Conservation (phyloP, 2,329 filamentous ascomycete species). For the Didymosphaeria variabile region DNA sequence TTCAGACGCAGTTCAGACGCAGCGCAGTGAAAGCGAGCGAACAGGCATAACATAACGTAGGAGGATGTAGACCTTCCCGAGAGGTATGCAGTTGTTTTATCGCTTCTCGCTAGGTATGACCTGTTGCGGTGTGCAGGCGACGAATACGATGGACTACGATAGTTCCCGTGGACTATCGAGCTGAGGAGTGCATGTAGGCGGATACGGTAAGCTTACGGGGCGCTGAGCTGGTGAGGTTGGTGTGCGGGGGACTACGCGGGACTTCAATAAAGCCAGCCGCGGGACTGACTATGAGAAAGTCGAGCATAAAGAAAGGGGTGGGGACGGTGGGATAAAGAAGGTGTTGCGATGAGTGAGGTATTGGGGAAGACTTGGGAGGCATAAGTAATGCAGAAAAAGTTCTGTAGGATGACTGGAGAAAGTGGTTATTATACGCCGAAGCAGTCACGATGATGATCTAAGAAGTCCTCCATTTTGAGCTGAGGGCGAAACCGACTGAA, state of each 20-base stretch:
- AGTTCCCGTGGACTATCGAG: not conserved
- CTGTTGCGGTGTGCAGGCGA: not conserved
- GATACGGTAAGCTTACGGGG: constrained; percentile 9
- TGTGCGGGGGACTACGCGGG: not conserved
- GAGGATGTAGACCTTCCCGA: not conserved
- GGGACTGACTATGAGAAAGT: not conserved
- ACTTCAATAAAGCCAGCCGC: constrained; percentile 5
- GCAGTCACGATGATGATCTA: too few relatives aligned
- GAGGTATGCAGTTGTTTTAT: too few relatives aligned
- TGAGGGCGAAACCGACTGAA: too few relatives aligned
- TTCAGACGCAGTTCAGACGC: too few relatives aligned
- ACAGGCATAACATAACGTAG: not conserved
- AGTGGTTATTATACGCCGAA: too few relatives aligned
- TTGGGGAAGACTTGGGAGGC: not conserved
- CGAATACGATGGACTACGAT: constrained; percentile 6
- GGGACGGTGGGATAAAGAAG: not conserved
- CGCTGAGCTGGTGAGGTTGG: not conserved
- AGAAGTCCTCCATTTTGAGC: too few relatives aligned
- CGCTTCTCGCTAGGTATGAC: not conserved
- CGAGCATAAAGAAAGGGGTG: not conserved
- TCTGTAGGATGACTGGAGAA: too few relatives aligned
- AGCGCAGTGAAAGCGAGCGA: too few relatives aligned
- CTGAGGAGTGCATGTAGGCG: not conserved
- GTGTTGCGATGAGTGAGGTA: not conserved
- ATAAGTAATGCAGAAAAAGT: too few relatives aligned